Conservation (phyloP, 805 yeast genomes). For the Vanderwaltozyma polyspora region DNA sequence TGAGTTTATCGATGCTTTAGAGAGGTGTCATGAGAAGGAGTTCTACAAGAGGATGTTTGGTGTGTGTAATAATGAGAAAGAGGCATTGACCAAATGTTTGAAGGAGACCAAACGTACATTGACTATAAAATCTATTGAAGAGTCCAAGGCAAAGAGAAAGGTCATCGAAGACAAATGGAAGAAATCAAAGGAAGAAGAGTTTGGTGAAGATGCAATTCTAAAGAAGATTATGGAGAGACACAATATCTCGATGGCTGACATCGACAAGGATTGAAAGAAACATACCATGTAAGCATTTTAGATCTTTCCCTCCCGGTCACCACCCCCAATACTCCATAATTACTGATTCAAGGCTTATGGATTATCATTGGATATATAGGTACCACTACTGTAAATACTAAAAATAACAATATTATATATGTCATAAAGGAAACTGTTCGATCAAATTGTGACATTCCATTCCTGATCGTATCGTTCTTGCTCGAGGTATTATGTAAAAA, state of each 20-base stretch:
- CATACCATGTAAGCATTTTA: too few relatives aligned
- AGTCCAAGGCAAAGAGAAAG: slow-evolving; percentile 47
- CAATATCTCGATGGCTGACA: slow-evolving; percentile 1
- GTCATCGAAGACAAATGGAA: slow-evolving; percentile 46
- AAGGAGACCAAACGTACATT: slow-evolving; percentile 62
- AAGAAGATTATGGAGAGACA: slow-evolving; percentile 52
- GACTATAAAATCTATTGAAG: slow-evolving; percentile 41
- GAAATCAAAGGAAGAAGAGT: slow-evolving; percentile 61
- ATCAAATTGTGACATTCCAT: too few relatives aligned
- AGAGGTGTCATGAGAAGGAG: slow-evolving; percentile 71
- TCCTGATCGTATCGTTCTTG: too few relatives aligned
- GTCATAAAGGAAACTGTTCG: too few relatives aligned
- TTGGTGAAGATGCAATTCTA: slow-evolving; percentile 63
- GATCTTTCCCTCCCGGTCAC: neutral
- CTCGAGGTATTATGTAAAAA: too few relatives aligned
- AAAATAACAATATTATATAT: too few relatives aligned
- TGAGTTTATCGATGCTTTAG: slow-evolving; percentile 74
- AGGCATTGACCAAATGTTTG: slow-evolving; percentile 66
- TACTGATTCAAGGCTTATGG: neutral
- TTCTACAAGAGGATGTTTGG: slow-evolving; percentile 67
- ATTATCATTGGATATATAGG: too few relatives aligned
- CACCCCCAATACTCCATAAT: neutral
- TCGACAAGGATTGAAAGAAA: neutral
- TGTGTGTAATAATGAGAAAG: slow-evolving; percentile 72
- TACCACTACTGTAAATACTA: too few relatives aligned